Evolutionary conservation across 345 rosid species (phyloP), one percentile per base, ranked within the genome.

Genomic region (Eucalyptus viminalis): DNA sequence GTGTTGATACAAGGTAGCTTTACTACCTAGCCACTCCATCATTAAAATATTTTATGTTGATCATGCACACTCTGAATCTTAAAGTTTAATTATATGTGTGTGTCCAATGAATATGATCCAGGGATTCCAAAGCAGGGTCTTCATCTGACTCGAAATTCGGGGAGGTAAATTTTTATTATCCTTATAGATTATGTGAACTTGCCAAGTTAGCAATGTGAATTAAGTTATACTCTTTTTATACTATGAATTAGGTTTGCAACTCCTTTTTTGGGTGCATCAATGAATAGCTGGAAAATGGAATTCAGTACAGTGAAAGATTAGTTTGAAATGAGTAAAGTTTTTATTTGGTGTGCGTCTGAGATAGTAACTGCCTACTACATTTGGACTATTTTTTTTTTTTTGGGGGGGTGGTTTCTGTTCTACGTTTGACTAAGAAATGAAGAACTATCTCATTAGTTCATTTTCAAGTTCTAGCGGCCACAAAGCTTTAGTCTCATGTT

Each of bases 61-160:
- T 90, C 80, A 50, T 22, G 62, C 27, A 53, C 67, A 50, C 45
- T 31, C 56, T 51, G 44, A 44, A 7, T 65, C n/a, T 54, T 88
- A 11, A 43, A 40, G 11, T 49, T 86, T 54, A 89, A 27, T 15
- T 47, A 12, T 76, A 67, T 86, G 34, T 27, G 54, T 51, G 10
- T 76, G 85, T 11, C 44, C 47, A 40, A 40, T 76, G 47, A 21
- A 76, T 76, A 40, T 76, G 85, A 21, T 72, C 86, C 92, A 98
- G 99, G 97, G 99, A 96, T 86, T 90, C 98, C 86, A 96, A 96
- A 91, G 65, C 94, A 53, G 90, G 96, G 90, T 89, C 96, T 89
- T 93, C 97, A 87, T 92, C 96, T 45, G 99, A 97, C 88, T 88
- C 96, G 49, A 98, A 96, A 94, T 97, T 98, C 88, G 99, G 99